phyloP scores from a whole-genome alignment of 176 grass and related monocot species.

The Tillandsia fasciculata region DNA sequence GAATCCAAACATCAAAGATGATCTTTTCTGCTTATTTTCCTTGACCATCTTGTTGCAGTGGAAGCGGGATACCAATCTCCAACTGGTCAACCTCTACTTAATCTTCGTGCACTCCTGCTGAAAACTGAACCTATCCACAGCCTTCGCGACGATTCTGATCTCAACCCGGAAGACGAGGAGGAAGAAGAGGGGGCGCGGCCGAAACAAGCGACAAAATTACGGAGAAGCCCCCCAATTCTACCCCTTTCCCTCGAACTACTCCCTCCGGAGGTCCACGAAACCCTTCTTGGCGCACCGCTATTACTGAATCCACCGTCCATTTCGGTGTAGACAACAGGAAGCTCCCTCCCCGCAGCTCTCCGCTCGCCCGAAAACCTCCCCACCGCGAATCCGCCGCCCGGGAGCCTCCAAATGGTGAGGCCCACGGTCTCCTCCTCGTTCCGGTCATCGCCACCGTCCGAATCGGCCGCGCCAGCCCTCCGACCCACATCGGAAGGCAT shows the following conservation, averaged over 20 bases:
- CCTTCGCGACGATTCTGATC: constrained; percentile 8
- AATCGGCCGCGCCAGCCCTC: background rate
- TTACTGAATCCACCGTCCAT: constrained; percentile 63
- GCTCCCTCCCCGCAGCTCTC: constrained; percentile 26
- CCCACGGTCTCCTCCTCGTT: constrained; percentile 33
- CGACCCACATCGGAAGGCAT: constrained; percentile 10
- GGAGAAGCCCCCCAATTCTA: constrained; percentile 41
- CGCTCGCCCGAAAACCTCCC: constrained; percentile 56
- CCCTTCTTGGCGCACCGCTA: constrained; percentile 41
- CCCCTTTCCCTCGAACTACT: constrained; percentile 24
- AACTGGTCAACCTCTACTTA: constrained; percentile 3
- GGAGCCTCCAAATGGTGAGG: constrained; percentile 70
- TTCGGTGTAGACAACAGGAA: constrained; percentile 67
- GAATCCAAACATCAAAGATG: constrained; percentile 8
- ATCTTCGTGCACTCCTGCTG: constrained; percentile 11
- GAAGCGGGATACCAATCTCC: constrained; percentile 1
- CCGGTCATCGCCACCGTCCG: background rate
- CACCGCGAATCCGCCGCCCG: constrained; percentile 51
- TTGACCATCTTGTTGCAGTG: constrained; percentile 14
- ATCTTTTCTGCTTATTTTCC: constrained; percentile 6
- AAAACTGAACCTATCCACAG: constrained; percentile 2
- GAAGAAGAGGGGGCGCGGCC: background rate
- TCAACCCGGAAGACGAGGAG: constrained; percentile 16
- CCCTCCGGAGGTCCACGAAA: constrained; percentile 39
- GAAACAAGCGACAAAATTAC: constrained; percentile 49